Conservation (phyloP, 805 yeast genomes). For the Ogataea henricii region DNA sequence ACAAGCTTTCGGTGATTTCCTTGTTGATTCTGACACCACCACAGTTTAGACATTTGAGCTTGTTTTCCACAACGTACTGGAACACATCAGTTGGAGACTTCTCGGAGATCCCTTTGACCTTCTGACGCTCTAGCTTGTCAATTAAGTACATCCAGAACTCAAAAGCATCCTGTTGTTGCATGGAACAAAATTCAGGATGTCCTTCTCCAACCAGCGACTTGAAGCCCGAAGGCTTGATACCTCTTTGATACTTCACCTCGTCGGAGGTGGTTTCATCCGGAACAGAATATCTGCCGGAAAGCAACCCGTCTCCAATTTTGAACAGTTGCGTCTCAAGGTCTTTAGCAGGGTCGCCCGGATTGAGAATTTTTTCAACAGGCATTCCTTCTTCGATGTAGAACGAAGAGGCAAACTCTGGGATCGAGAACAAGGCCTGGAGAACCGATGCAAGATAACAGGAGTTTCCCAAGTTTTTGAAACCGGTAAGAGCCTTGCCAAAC, state of each 20-base stretch:
- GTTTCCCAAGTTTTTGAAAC: constrained; percentile 87
- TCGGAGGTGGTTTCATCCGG: constrained; percentile 50
- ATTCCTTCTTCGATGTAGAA: constrained; percentile 37
- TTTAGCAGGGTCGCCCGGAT: constrained; percentile 54
- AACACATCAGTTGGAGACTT: constrained; percentile 55
- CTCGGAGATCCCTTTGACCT: constrained; percentile 34
- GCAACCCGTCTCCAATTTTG: constrained; percentile 78
- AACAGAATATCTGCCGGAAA: constrained; percentile 69
- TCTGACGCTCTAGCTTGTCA: constrained; percentile 57
- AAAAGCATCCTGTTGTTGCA: constrained; percentile 93
- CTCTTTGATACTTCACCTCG: constrained; percentile 60
- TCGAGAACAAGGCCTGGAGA: constrained; percentile 65
- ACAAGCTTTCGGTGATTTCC: constrained; percentile 62
- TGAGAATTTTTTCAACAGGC: constrained; percentile 35
- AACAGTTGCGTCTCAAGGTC: constrained; percentile 74
- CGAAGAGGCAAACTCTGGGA: constrained; percentile 43
- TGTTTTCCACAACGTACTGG: constrained; percentile 65
- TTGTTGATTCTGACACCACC: constrained; percentile 56
- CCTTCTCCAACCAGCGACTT: constrained; percentile 75
- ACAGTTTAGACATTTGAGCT: constrained; percentile 61
- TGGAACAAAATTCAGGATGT: constrained; percentile 81
- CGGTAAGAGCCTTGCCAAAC: constrained; percentile 78
- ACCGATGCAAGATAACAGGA: constrained; percentile 88
- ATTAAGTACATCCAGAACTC: constrained; percentile 77
- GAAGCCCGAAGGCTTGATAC: constrained; percentile 75